A percentile compares a stretch with the other conserved stretches of the same genome.
Evolutionary conservation across 768 basidiomycete species (phyloP).

Genomic region (Boletus edulis): DNA sequence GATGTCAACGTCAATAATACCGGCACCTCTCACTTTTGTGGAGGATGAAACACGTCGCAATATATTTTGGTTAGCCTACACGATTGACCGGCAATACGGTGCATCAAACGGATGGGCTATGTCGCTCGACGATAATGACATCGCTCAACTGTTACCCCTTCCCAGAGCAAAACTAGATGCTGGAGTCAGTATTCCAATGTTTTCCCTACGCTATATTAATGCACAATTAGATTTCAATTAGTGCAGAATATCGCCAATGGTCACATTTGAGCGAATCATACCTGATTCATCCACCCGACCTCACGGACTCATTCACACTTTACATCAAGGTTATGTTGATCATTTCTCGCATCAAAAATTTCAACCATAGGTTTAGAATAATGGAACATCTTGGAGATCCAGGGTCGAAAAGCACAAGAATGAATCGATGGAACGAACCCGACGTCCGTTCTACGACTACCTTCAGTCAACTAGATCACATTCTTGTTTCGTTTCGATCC

Average conservation of each 20-base stretch:
- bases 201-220: conserved; percentile 6
- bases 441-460: conserved; percentile 61
- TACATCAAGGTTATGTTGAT: conserved; percentile 70
- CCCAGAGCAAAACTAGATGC: conserved; percentile 57
- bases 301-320: conserved; percentile 68
- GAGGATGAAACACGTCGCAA: conserved; percentile 75
- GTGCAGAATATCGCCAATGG: conserved; percentile 60
- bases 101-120: conserved; percentile 71
- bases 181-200: conserved; percentile 43
- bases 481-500: conserved; percentile 54
- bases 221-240: conserved; percentile 41
- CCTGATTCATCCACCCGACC: conserved; percentile 55
- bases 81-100: conserved; percentile 63
- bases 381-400: conserved; percentile 60
- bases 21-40: conserved; percentile 54
- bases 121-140: conserved; percentile 69
- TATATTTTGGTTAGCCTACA: conserved; percentile 71
- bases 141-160: conserved; percentile 68
- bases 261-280: conserved; percentile 60
- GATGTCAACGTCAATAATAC: conserved; percentile 56
- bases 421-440: conserved; percentile 39
- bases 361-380: conserved; percentile 64
- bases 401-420: conserved; percentile 23
- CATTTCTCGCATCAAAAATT: conserved; percentile 58
- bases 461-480: conserved; percentile 61